phyloP scores from a whole-genome alignment of 768 basidiomycete genomes.

The Tylopilus cervinicoccineus region DNA sequence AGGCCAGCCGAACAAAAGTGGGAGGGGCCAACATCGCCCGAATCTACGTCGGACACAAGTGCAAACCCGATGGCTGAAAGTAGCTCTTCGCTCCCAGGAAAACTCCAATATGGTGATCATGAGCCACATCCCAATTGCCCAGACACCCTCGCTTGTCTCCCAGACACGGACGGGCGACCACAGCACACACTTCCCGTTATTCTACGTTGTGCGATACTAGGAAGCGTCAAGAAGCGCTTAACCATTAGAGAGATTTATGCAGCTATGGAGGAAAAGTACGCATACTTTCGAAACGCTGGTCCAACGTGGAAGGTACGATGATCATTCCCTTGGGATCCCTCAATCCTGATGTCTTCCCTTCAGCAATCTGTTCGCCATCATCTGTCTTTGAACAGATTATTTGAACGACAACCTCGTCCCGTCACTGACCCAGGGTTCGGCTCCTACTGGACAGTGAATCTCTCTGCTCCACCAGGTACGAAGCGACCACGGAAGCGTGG shows the following conservation, averaged over 20 bases:
- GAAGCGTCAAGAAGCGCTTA: slow-evolving; percentile 67
- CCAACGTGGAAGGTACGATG: slow-evolving; percentile 76
- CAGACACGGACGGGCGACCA: slow-evolving; percentile 73
- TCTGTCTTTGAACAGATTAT: slow-evolving; percentile 75
- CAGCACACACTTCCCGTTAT: slow-evolving; percentile 85
- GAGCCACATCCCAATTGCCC: slow-evolving; percentile 73
- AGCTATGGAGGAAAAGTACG: slow-evolving; percentile 82
- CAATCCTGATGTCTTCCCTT: slow-evolving; percentile 7
- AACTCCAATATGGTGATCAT: slow-evolving; percentile 40
- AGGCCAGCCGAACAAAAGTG: slow-evolving; percentile 26
- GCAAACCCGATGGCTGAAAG: slow-evolving; percentile 25
- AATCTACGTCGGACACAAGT: slow-evolving; percentile 33
- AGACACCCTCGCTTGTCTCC: slow-evolving; percentile 71
- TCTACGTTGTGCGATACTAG: slow-evolving; percentile 78
- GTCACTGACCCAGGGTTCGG: slow-evolving; percentile 85
- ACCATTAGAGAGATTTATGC: slow-evolving; percentile 86
- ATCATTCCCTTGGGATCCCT: not conserved
- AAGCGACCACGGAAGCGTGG: slow-evolving; percentile 83
- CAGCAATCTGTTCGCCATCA: slow-evolving; percentile 89
- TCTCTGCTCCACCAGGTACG: slow-evolving; percentile 79
- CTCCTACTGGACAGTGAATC: slow-evolving; percentile 89
- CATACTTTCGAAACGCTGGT: slow-evolving; percentile 76
- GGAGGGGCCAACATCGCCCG: slow-evolving; percentile 30
- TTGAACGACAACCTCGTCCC: slow-evolving; percentile 78
- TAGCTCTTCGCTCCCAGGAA: slow-evolving; percentile 19